phyloP scores from a whole-genome alignment of 345 rosid genomes.

The Corchorus capsularis region DNA sequence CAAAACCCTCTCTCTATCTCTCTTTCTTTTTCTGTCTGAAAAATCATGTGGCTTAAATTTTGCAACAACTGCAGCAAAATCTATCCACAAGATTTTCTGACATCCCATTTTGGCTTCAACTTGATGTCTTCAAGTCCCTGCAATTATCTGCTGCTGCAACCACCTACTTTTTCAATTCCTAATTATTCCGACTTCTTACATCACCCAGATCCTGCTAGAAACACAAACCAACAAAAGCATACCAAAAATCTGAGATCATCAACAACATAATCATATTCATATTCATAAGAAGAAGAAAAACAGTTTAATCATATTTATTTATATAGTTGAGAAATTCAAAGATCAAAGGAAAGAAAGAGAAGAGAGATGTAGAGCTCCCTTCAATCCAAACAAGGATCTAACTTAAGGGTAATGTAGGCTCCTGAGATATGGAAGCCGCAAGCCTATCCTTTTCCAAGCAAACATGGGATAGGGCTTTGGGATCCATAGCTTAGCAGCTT shows the following conservation, averaged over 20 bases:
- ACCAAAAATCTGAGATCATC: not conserved
- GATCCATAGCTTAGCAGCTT: conserved; percentile 94
- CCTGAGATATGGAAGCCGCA: conserved; percentile 93
- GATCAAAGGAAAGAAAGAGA: not conserved
- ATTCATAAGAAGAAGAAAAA: not conserved
- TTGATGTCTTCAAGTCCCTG: not conserved
- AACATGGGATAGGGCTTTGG: conserved; percentile 55
- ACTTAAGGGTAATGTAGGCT: conserved; percentile 55
- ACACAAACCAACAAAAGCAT: not conserved
- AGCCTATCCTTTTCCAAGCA: conserved; percentile 40
- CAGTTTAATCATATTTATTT: not conserved
- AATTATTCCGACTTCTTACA: not conserved
- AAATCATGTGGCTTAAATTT: not conserved
- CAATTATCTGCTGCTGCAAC: not conserved
- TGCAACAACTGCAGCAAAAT: not conserved
- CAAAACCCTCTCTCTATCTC: not conserved
- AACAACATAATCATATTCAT: no score
- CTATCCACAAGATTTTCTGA: conserved; percentile 18
- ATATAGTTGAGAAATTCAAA: not conserved
- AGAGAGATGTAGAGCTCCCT: conserved; percentile 81
- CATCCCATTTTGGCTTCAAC: not conserved
- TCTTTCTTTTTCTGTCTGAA: not conserved
- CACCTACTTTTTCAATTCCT: not conserved
- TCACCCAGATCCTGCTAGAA: not conserved
- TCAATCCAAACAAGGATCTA: conserved; percentile 86